Evolutionary conservation across 2,329 filamentous ascomycete genomes (phyloP).

Genomic region (Alternaria dauci): DNA sequence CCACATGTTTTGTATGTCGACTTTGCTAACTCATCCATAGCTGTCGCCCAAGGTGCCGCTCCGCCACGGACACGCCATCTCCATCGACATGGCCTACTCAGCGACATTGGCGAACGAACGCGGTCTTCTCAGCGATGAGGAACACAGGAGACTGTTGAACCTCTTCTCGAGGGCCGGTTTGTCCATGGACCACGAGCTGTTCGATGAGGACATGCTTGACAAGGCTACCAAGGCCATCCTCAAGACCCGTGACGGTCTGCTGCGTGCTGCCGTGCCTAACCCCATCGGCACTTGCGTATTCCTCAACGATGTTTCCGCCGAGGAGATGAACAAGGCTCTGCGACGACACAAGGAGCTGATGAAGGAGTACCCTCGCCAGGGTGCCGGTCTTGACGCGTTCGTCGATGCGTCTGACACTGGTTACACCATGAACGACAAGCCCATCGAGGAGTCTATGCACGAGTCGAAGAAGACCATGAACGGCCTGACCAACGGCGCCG

Average conservation of each 20-base stretch:
- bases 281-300: constrained; percentile 73
- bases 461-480: constrained; percentile 33
- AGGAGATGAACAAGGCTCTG: constrained; percentile 70
- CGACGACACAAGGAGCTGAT: constrained; percentile 70
- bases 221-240: constrained; percentile 73
- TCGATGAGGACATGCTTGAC: constrained; percentile 71
- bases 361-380: constrained; percentile 68
- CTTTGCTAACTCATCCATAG: constrained; percentile 46
- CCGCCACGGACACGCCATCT: constrained; percentile 77
- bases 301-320: constrained; percentile 69
- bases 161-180: constrained; percentile 75
- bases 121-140: constrained; percentile 66
- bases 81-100: constrained; percentile 79
- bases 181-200: constrained; percentile 74
- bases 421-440: constrained; percentile 58
- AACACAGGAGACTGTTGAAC: constrained; percentile 69
- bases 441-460: constrained; percentile 45
- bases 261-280: constrained; percentile 73
- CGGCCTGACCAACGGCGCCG: constrained; percentile 34
- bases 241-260: constrained; percentile 73
- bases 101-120: constrained; percentile 71
- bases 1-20: background rate
- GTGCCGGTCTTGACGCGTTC: constrained; percentile 72
- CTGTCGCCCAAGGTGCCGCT: constrained; percentile 73
- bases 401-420: constrained; percentile 76